These are phyloP conservation scores for Pterulicium gracile DNA, from an alignment of 1,284 basidiomycete species.

Conservation along the genomic window DNA sequence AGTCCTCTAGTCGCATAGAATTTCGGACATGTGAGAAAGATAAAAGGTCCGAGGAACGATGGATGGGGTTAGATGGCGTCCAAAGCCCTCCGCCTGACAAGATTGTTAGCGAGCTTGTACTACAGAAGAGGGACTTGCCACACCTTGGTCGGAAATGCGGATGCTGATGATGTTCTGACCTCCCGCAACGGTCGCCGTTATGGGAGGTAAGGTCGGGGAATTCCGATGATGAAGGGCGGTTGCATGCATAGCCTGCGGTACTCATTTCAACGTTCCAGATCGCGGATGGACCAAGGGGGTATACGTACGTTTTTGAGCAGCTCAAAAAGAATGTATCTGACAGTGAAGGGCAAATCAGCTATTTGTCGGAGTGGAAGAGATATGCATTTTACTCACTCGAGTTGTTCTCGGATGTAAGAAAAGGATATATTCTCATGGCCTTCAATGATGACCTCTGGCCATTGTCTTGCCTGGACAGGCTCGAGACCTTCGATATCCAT, in stretches of 20 bases:
- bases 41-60: conserved; percentile 61
- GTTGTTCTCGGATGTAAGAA: conserved; percentile 81
- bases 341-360: conserved; percentile 3
- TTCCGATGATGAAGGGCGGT: conserved; percentile 41
- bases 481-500: conserved; percentile 31
- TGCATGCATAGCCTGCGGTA: conserved; percentile 54
- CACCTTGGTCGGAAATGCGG: conserved; percentile 81
- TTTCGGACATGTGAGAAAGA: conserved; percentile 78
- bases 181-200: conserved; percentile 64
- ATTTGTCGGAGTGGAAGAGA: too few relatives aligned
- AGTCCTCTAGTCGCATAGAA: conserved; percentile 51
- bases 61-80: conserved; percentile 35
- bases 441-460: conserved; percentile 64
- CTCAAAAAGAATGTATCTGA: conserved; percentile 84
- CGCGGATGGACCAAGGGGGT: conserved; percentile 10
- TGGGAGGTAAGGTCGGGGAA: conserved; percentile 34
- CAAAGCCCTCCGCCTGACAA: conserved; percentile 57
- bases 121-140: conserved; percentile 6
- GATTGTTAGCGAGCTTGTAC: conserved; percentile 1
- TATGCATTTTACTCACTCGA: conserved; percentile 76
- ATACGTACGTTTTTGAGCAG: conserved; percentile 67
- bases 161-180: conserved; percentile 64
- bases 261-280: neutral
- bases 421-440: conserved; percentile 69
- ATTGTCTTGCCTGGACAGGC: conserved; percentile 20